phyloP scores from a whole-genome alignment of 2,329 filamentous ascomycete species.

The Anisogramma anomala region DNA sequence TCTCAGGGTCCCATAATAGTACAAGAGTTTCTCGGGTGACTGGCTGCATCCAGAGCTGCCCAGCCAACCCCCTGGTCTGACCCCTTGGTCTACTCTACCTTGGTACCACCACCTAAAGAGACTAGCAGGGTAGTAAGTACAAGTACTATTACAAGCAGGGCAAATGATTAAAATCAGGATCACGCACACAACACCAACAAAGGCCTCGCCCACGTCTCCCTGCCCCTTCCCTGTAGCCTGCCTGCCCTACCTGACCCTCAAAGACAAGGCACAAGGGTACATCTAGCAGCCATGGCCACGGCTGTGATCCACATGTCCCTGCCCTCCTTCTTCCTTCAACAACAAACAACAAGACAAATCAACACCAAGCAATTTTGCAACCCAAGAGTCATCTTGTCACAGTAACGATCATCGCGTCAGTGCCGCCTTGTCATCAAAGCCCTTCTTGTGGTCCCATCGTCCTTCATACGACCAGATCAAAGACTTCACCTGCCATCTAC shows the following conservation, averaged over 20 bases:
- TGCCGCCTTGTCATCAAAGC: constrained; percentile 27
- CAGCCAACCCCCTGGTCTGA: neutral
- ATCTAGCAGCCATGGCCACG: constrained; percentile 9
- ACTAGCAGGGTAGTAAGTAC: neutral
- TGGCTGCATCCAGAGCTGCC: too few relatives aligned
- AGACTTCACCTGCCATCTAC: constrained; percentile 17
- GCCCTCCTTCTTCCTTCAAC: constrained; percentile 29
- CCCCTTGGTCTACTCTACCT: too few relatives aligned
- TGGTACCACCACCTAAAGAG: too few relatives aligned
- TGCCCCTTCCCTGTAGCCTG: neutral
- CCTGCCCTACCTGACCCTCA: constrained; percentile 4
- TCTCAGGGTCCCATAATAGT: too few relatives aligned
- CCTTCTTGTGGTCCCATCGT: constrained; percentile 22
- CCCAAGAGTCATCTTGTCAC: constrained; percentile 48
- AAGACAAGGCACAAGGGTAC: too few relatives aligned
- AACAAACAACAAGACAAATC: constrained; percentile 37
- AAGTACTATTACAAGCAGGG: neutral
- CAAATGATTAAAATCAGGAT: too few relatives aligned
- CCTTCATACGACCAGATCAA: constrained; percentile 21
- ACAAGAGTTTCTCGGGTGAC: too few relatives aligned
- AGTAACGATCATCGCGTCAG: constrained; percentile 48
- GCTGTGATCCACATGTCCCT: constrained; percentile 20
- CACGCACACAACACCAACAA: neutral
- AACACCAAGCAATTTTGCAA: constrained; percentile 30
- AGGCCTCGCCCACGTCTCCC: neutral